A percentile compares a stretch with the other conserved stretches of the same genome.
Conservation (phyloP, 2,329 filamentous ascomycete genomes). For the Stemphylium lycopersici region DNA sequence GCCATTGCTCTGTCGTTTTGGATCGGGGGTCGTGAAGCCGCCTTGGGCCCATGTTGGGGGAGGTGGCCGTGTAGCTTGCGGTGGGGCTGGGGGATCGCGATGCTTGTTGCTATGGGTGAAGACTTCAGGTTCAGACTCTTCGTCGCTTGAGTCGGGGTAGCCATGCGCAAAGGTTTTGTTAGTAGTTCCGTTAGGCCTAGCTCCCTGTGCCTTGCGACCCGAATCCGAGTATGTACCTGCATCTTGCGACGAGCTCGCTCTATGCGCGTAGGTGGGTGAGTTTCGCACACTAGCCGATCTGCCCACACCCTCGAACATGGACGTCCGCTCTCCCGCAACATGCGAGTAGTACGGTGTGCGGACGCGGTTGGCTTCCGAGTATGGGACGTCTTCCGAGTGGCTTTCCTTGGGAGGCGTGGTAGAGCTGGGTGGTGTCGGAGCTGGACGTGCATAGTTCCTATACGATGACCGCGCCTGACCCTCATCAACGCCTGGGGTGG, state of each 20-base stretch:
- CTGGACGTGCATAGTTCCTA: constrained; percentile 44
- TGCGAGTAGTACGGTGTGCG: constrained; percentile 61
- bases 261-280: constrained; percentile 46
- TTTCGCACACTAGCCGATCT: constrained; percentile 62
- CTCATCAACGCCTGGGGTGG: constrained; percentile 65
- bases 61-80: constrained; percentile 23
- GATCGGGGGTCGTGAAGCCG: constrained; percentile 26
- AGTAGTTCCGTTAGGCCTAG: constrained; percentile 30
- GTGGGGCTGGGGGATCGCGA: constrained; percentile 20
- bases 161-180: constrained; percentile 35
- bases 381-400: constrained; percentile 41
- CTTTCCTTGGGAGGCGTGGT: constrained; percentile 29
- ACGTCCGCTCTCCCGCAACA: constrained; percentile 62
- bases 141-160: constrained; percentile 40
- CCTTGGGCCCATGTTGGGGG: constrained; percentile 26
- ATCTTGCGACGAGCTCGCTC: constrained; percentile 31
- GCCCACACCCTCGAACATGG: constrained; percentile 59
- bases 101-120: constrained; percentile 24
- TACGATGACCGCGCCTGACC: constrained; percentile 62
- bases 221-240: constrained; percentile 40
- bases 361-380: constrained; percentile 55
- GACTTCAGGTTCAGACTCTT: constrained; percentile 35
- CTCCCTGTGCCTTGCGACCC: constrained; percentile 34
- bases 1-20: constrained; percentile 19
- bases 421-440: constrained; percentile 37